Base-by-base conservation (phyloP, 352 stramenopile genomes). In the Phytopythium oedochilum region DNA sequence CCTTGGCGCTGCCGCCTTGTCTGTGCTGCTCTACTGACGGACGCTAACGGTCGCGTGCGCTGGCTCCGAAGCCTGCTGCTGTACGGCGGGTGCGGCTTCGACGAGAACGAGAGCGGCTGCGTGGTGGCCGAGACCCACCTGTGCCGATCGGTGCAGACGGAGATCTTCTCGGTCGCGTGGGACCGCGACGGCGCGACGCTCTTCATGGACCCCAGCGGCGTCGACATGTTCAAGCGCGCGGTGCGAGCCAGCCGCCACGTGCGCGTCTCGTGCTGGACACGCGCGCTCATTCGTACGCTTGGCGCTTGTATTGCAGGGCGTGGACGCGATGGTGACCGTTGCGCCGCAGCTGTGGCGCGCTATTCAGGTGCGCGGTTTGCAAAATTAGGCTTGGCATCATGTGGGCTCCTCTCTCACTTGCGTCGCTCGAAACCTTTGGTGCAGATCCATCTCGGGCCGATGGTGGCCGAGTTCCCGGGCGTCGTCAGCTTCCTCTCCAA, bases 401-500 rank as follows among this genome's bases (percentile, higher is more conserved):
- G n/a, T n/a, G 9, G 15, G 2, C 35, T 18, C 11, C 40, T 17
- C 4, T 36, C n/a, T 25, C 36, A 35, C 15, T 1, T 35, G 2
- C 49, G 44, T 29, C 23, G 6, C 10, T 35, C 20, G 36, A 26
- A 15, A 36, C 49, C n/a, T 54, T 55, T 46, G n/a, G 15, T 57
- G 36, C 36, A 91, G 85, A 94, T 93, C 49, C 85, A 94, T 58
- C 65, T 94, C 56, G 85, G 83, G 0, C 83, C 84, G 7, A 91
- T 94, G 82, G 82, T 92, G 38, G 84, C 79, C 6, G 82, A 94
- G 56, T 94, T 94, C 56, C 84, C 84, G 4, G 84, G 84, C 18
- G 72, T 94, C 36, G 73, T 94, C 55, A 90, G 83, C 59, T 94
- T 94, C 52, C 57, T 94, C 25, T 94, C 84, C 36, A 91, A 91